phyloP scores from a whole-genome alignment of 129 eudicot genomes.

The Erigeron canadensis region DNA sequence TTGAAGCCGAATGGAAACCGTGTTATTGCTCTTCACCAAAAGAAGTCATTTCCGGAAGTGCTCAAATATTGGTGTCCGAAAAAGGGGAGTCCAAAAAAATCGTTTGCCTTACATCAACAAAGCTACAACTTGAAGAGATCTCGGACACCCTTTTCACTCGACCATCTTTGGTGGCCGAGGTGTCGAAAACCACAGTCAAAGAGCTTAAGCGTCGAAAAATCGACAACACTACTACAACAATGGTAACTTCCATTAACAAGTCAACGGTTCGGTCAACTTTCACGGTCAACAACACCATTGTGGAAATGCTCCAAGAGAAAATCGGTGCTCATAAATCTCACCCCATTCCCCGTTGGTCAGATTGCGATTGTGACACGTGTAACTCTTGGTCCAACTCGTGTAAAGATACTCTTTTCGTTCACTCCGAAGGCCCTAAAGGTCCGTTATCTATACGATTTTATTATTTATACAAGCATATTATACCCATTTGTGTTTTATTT shows the following conservation, averaged over 20 bases:
- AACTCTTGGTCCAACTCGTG: slow-evolving; percentile 63
- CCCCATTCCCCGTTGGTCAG: slow-evolving; percentile 88
- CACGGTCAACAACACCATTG: slow-evolving; percentile 68
- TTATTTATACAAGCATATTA: background rate
- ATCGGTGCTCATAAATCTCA: slow-evolving; percentile 49
- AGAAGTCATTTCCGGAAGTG: slow-evolving; percentile 58
- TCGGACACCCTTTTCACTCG: slow-evolving; percentile 87
- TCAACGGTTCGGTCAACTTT: slow-evolving; percentile 46
- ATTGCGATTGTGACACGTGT: slow-evolving; percentile 85
- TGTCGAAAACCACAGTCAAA: slow-evolving; percentile 61
- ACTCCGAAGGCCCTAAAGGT: slow-evolving; percentile 72
- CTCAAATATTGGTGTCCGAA: slow-evolving; percentile 76
- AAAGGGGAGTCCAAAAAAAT: slow-evolving; percentile 67
- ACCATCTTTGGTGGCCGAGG: slow-evolving; percentile 62
- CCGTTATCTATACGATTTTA: background rate
- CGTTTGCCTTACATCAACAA: slow-evolving; percentile 63
- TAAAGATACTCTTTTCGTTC: slow-evolving; percentile 57
- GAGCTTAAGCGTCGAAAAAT: slow-evolving; percentile 46
- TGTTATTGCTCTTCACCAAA: slow-evolving; percentile 82
- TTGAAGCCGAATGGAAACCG: slow-evolving; percentile 91
- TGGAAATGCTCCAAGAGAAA: slow-evolving; percentile 87
- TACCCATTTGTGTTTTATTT: background rate
- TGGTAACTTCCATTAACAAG: slow-evolving; percentile 28
- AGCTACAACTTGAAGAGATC: slow-evolving; percentile 75
- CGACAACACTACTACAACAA: slow-evolving; percentile 1